Base-by-base conservation (phyloP, 805 yeast genomes). In the Yamadazyma kitorensis region DNA sequence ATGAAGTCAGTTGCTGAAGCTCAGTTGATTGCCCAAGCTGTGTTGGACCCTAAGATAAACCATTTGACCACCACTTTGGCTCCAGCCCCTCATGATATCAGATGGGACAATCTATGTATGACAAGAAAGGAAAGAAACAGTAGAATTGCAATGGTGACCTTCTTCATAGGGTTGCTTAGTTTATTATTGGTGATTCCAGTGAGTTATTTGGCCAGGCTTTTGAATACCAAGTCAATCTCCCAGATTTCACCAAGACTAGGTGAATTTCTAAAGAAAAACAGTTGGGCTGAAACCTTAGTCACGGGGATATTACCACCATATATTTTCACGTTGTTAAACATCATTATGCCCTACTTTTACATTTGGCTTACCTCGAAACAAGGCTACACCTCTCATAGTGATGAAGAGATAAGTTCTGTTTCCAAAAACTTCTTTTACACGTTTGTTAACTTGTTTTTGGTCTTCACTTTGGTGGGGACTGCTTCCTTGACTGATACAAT, bases 1-100 rank as follows among this genome's bases (percentile, higher is more conserved):
- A 85, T 91, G 96, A 91, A 86, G 44, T 76, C 93, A 0, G 97
- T 88, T 3, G 95, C 96, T 0, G 81, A 88, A 45, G 97, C 98
- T 2, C 98, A 91, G 56, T 82, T 88, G 86, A 82, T 93, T 18
- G 96, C 97, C 0, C 98, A 93, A 56, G 93, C 97, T 0, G 89
- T 91, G 0, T 57, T 93, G 38, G 96, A 89, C 53, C 97, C 97
- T 0, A 74, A 85, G 37, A 87, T 93, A 6, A 82, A 85, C 52
- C 85, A 80, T 38, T 64, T 93, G 34, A 85, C 89, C 22, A 84
- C 96, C 3, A 68, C 75, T 25, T 63, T 88, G 37, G 98, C 98
- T 0, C 98, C 98, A 0, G 95, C 98, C 1, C 98, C 98, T 4
- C 91, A 84, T 50, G 98, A 91, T 55, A 83, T 91, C 16, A 80